Base-by-base conservation (phyloP, 2,329 filamentous ascomycete species). In the Seiridium cupressi region DNA sequence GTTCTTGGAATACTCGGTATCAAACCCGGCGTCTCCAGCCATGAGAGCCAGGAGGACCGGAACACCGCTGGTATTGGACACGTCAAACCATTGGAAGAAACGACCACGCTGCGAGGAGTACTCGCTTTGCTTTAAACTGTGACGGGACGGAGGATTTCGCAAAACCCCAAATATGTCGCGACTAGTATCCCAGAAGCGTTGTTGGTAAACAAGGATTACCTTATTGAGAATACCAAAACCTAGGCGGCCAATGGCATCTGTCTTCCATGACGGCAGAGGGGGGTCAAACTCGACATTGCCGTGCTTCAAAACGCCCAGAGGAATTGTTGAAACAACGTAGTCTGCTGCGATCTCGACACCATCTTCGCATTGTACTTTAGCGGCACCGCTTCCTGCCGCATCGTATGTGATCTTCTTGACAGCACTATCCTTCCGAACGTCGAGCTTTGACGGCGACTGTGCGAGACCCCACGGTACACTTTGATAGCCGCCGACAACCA, bases 81-180 rank as follows among this genome's bases (percentile, higher is more conserved):
- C 92, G 69, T 99, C 98, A 85, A 97, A 98, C 85, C 97, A 98
- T 67, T 99, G 86, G 70, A 98, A 99, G 76, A 97, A 97, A 32
- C 93, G 89, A n/a, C 94, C 94, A 57, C 94, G 87, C 62, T 87
- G 88, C 3, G 84, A 80, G 4, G 87, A 81, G 69, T 98, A 98
- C 65, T 97, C 91, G 55, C 85, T 84, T 69, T 96, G 92, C 49
- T 88, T 81, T 58, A 93, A 82, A 70, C 92, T 96, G 60, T 87
- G 83, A 3, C 83, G 79, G 61, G 86, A 84, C 31, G 83, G 79
- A 3, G 93, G 88, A 65, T 92, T 88, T 60, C 93, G 89, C 47
- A 99, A 79, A 46, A 97, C 86, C 9, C 95, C 96, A 73, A 99
- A 97, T 74, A 99, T 98, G 73, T 99, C 93, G 65, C 92, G 86